Evolutionary conservation across 1,139 yeast genomes (phyloP).

Genomic region (Nakaseomyces kungkrabaensis): DNA sequence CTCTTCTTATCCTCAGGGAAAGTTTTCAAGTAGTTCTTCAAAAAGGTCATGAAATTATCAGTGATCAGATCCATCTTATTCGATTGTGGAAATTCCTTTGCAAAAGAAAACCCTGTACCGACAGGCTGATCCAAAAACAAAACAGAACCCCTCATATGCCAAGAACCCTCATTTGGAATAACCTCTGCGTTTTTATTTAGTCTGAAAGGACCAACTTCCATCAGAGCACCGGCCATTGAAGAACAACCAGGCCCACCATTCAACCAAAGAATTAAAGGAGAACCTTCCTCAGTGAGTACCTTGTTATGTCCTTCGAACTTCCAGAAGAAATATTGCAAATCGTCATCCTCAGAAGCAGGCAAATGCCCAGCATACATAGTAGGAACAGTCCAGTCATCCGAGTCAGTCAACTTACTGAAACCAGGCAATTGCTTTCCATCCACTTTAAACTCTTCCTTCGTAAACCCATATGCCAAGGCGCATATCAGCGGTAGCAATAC

Average conservation of each 20-base stretch:
- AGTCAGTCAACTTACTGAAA: slow-evolving; percentile 13
- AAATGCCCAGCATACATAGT: slow-evolving; percentile 67
- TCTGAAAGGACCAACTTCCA: slow-evolving; percentile 88
- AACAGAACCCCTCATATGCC: slow-evolving; percentile 74
- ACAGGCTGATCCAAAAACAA: slow-evolving; percentile 91
- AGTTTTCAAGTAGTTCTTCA: slow-evolving; percentile 53
- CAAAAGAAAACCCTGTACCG: slow-evolving; percentile 81
- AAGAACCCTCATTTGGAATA: slow-evolving; percentile 58
- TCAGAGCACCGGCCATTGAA: slow-evolving; percentile 91
- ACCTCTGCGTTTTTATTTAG: slow-evolving; percentile 38
- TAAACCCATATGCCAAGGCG: neutral
- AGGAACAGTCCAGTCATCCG: slow-evolving; percentile 12
- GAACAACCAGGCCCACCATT: slow-evolving; percentile 99
- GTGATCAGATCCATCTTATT: slow-evolving; percentile 49
- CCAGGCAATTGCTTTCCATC: slow-evolving; percentile 26
- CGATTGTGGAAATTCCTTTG: slow-evolving; percentile 30
- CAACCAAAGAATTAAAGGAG: slow-evolving; percentile 64
- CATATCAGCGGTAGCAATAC: neutral
- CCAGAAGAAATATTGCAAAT: slow-evolving; percentile 77
- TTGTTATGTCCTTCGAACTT: slow-evolving; percentile 34
- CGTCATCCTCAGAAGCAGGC: slow-evolving; percentile 39
- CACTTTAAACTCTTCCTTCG: slow-evolving; percentile 15
- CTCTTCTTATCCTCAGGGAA: slow-evolving; percentile 66
- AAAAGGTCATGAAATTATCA: slow-evolving; percentile 51
- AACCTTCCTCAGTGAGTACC: slow-evolving; percentile 8